phyloP scores from a whole-genome alignment of 768 basidiomycete species.

The button mushroom (Agaricus bisporus) region DNA sequence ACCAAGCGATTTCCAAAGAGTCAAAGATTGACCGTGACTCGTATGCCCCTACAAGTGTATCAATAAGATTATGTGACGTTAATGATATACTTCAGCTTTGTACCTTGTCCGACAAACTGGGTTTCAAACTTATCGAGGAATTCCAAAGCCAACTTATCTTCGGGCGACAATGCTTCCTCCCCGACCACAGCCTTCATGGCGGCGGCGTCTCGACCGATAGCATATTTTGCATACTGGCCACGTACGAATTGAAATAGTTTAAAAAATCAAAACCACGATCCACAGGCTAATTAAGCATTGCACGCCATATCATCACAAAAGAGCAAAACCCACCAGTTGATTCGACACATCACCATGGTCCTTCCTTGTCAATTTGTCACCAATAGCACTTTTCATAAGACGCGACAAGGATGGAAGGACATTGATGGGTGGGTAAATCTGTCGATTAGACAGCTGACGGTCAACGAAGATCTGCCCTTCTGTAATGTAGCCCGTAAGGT shows the following conservation, averaged over 20 bases:
- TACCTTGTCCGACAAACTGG: slow-evolving; percentile 95
- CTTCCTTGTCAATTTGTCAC: slow-evolving; percentile 93
- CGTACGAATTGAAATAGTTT: slow-evolving; percentile 4
- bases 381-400: slow-evolving; percentile 99
- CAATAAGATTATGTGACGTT: background rate
- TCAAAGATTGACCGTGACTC: slow-evolving; percentile 97
- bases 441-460: slow-evolving; percentile 92
- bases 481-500: slow-evolving; percentile 98
- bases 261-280: background rate
- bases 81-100: slow-evolving; percentile 14
- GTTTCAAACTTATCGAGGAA: slow-evolving; percentile 98
- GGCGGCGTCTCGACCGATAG: slow-evolving; percentile 94
- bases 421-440: slow-evolving; percentile 99
- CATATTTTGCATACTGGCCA: slow-evolving; percentile 91
- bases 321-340: slow-evolving; percentile 66
- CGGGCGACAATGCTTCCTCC: slow-evolving; percentile 90
- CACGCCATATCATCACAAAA: slow-evolving; percentile 2
- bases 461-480: slow-evolving; percentile 99
- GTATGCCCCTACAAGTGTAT: slow-evolving; percentile 60
- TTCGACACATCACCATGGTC: slow-evolving; percentile 99
- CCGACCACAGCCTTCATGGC: slow-evolving; percentile 99
- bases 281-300: background rate
- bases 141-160: slow-evolving; percentile 95
- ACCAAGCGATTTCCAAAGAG: slow-evolving; percentile 96
- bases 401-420: slow-evolving; percentile 97